These are phyloP conservation scores for Thoreauomyces humboldtii DNA, from an alignment of 192 early-diverging fungal species.

Conservation along the genomic window DNA sequence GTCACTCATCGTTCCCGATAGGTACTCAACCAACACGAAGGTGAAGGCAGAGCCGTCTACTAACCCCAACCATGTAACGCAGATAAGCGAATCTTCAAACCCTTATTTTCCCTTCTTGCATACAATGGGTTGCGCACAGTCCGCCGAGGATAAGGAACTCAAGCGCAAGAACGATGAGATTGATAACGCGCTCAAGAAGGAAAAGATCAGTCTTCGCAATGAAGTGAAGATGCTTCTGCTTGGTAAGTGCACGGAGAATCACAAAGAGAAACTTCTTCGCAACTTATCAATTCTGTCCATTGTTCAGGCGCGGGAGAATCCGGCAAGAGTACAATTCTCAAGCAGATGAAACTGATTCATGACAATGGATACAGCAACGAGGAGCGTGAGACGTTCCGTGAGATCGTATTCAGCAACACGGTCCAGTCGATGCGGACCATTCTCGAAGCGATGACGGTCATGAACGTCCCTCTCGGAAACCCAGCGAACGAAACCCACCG, in stretches of 20 bases:
- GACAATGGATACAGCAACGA: constrained; percentile 88
- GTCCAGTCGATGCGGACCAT: constrained; percentile 95
- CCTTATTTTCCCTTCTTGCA: too few relatives aligned
- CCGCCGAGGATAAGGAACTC: constrained; percentile 79
- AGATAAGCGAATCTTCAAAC: too few relatives aligned
- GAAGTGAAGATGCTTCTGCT: constrained; percentile 97
- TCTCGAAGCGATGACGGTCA: constrained; percentile 90
- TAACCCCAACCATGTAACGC: too few relatives aligned
- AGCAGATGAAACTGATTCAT: constrained; percentile 98
- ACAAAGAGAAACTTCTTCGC: not conserved
- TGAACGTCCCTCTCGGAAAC: constrained; percentile 72
- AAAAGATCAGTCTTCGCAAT: constrained; percentile 76
- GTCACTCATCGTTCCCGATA: too few relatives aligned
- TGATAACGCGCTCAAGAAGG: constrained; percentile 78
- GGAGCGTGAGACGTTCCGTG: constrained; percentile 90
- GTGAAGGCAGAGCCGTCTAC: too few relatives aligned
- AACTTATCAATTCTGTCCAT: not conserved
- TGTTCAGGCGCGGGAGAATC: constrained; percentile 88
- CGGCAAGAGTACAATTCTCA: constrained; percentile 95
- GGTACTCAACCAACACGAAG: too few relatives aligned
- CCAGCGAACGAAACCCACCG: constrained; percentile 69
- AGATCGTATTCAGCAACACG: constrained; percentile 94
- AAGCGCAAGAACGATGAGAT: constrained; percentile 86
- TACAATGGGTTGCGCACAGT: constrained; percentile 89
- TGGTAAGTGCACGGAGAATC: constrained; percentile 27